Evolutionary conservation across 176 grass and related monocot genomes (phyloP).

Genomic region (Oryza glaberrima): DNA sequence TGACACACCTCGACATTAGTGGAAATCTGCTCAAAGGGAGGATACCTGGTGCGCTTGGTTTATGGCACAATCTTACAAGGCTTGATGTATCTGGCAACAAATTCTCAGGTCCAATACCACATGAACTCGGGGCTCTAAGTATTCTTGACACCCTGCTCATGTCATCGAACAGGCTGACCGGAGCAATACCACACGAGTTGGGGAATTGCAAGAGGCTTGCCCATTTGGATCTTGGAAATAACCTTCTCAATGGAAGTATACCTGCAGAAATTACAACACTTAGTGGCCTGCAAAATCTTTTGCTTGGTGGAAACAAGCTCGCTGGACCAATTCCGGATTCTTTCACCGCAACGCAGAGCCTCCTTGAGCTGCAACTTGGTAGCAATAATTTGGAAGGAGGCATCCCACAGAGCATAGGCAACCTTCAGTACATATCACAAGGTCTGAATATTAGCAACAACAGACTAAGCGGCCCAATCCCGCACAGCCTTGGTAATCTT

Average conservation of each 20-base stretch:
- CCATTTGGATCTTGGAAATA: slow-evolving; percentile 47
- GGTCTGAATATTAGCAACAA: slow-evolving; percentile 66
- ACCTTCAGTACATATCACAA: slow-evolving; percentile 60
- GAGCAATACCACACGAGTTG: slow-evolving; percentile 48
- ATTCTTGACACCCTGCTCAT: slow-evolving; percentile 43
- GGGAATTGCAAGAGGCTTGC: slow-evolving; percentile 42
- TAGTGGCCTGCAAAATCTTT: slow-evolving; percentile 45
- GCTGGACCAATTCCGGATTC: slow-evolving; percentile 52
- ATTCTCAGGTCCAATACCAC: slow-evolving; percentile 56
- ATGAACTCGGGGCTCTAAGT: slow-evolving; percentile 46
- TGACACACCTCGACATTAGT: slow-evolving; percentile 66
- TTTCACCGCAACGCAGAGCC: slow-evolving; percentile 39
- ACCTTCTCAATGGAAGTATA: slow-evolving; percentile 59
- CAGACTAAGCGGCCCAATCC: slow-evolving; percentile 50
- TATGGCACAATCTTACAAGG: slow-evolving; percentile 62
- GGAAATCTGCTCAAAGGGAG: slow-evolving; percentile 53
- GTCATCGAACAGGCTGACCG: slow-evolving; percentile 56
- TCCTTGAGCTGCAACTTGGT: slow-evolving; percentile 66
- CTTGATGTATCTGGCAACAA: slow-evolving; percentile 59
- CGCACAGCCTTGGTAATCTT: slow-evolving; percentile 58
- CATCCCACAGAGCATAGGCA: slow-evolving; percentile 53
- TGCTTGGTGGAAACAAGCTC: slow-evolving; percentile 57
- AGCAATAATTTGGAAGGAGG: slow-evolving; percentile 55
- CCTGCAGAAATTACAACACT: slow-evolving; percentile 47
- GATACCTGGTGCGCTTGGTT: slow-evolving; percentile 48